A percentile compares a stretch with the other conserved stretches of the same genome.
Conservation (phyloP, 2,329 filamentous ascomycete genomes). For the Sporothrix pseudoabietina region DNA sequence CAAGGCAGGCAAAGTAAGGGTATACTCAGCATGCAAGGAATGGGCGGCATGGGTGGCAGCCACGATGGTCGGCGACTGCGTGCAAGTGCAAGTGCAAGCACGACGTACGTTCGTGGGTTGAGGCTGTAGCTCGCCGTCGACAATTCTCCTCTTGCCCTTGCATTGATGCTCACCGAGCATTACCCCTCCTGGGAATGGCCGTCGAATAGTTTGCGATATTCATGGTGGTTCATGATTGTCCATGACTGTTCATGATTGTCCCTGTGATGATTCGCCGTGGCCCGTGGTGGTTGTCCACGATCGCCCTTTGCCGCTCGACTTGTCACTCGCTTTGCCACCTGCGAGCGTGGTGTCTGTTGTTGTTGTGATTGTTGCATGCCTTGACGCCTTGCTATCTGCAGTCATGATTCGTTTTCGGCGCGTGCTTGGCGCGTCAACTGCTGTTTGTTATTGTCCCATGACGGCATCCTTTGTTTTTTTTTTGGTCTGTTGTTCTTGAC, state of each 20-base stretch:
- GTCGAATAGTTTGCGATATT: background rate
- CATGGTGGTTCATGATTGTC: background rate
- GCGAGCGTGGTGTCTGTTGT: background rate
- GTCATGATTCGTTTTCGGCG: background rate
- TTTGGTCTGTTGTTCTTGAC: background rate
- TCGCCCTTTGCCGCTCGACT: background rate
- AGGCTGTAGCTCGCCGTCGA: background rate
- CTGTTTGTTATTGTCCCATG: background rate
- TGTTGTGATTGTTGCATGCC: background rate
- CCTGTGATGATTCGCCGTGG: background rate
- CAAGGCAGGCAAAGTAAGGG: background rate
- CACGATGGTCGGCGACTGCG: slow-evolving; percentile 8
- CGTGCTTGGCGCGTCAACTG: background rate
- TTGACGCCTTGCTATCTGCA: background rate
- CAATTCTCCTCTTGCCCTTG: background rate
- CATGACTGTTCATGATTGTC: background rate
- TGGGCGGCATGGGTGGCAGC: background rate
- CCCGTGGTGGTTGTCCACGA: background rate
- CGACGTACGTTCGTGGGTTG: background rate
- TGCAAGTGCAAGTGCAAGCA: background rate
- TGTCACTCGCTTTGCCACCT: background rate
- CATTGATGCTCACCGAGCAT: background rate
- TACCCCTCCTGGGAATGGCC: background rate
- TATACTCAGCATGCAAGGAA: background rate
- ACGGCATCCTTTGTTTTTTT: background rate